Evolutionary conservation across 2,329 filamentous ascomycete genomes (phyloP).

Genomic region (Fusarium abutilonis): DNA sequence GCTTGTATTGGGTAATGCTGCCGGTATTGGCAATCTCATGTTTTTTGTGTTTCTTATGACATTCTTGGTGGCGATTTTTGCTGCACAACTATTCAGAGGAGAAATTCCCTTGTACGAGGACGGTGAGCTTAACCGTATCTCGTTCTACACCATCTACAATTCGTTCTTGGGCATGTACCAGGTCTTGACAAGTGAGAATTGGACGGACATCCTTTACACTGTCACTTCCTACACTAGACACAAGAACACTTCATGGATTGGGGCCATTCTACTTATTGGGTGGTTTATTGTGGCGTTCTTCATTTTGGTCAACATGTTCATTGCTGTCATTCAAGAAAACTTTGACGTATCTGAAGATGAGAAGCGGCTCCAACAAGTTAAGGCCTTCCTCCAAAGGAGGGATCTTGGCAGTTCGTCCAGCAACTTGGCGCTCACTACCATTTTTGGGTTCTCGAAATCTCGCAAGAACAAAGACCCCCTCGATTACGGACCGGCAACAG

Average conservation of each 20-base stretch:
- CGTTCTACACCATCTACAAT: slow-evolving; percentile 93
- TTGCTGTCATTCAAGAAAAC: slow-evolving; percentile 99
- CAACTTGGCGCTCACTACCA: slow-evolving; percentile 79
- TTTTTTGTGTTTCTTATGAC: slow-evolving; percentile 96
- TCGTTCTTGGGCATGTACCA: slow-evolving; percentile 98
- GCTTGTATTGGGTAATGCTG: slow-evolving; percentile 88
- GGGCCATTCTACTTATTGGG: slow-evolving; percentile 86
- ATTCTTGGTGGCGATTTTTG: slow-evolving; percentile 92
- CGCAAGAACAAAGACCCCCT: slow-evolving; percentile 78
- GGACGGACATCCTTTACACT: slow-evolving; percentile 88
- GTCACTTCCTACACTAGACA: slow-evolving; percentile 74
- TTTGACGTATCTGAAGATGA: slow-evolving; percentile 99
- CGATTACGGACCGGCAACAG: slow-evolving; percentile 89
- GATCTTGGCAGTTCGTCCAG: slow-evolving; percentile 78
- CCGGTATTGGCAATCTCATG: slow-evolving; percentile 93
- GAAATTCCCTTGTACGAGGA: slow-evolving; percentile 75
- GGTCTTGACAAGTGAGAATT: slow-evolving; percentile 93
- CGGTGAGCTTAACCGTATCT: slow-evolving; percentile 72
- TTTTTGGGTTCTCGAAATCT: slow-evolving; percentile 71
- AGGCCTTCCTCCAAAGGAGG: slow-evolving; percentile 90
- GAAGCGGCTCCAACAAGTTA: slow-evolving; percentile 95
- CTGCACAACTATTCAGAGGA: slow-evolving; percentile 90
- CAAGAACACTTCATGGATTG: slow-evolving; percentile 87
- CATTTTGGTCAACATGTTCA: slow-evolving; percentile 99
- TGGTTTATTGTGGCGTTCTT: slow-evolving; percentile 98